phyloP scores from a whole-genome alignment of 352 stramenopile genomes.

The Peronospora farinosa region DNA sequence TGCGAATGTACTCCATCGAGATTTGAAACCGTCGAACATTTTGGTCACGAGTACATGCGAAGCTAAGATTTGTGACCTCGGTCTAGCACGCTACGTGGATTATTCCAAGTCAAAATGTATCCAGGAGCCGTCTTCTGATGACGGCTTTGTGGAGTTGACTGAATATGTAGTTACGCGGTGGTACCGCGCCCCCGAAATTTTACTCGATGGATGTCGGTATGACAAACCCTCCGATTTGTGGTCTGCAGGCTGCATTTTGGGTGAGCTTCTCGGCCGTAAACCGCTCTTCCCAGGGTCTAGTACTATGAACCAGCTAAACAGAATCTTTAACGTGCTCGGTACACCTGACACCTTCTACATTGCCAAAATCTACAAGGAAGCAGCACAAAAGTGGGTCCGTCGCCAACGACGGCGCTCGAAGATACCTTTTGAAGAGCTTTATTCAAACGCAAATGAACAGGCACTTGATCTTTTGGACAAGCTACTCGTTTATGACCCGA shows the following conservation, averaged over 20 bases:
- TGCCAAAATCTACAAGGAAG: slow-evolving; percentile 57
- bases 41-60: slow-evolving; percentile 96
- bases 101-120: slow-evolving; percentile 53
- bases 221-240: slow-evolving; percentile 73
- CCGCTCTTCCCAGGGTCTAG: slow-evolving; percentile 94
- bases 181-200: slow-evolving; percentile 86
- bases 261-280: slow-evolving; percentile 90
- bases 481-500: slow-evolving; percentile 59
- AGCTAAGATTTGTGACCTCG: slow-evolving; percentile 94
- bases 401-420: slow-evolving; percentile 43
- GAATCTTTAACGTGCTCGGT: slow-evolving; percentile 92
- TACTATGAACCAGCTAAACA: slow-evolving; percentile 96
- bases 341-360: slow-evolving; percentile 73
- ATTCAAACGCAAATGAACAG: slow-evolving; percentile 62
- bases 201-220: slow-evolving; percentile 85
- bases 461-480: slow-evolving; percentile 72
- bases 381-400: slow-evolving; percentile 64
- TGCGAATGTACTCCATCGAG: slow-evolving; percentile 93
- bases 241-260: slow-evolving; percentile 93
- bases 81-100: slow-evolving; percentile 79
- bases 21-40: slow-evolving; percentile 95
- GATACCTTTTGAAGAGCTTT: slow-evolving; percentile 71
- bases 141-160: slow-evolving; percentile 62
- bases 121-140: slow-evolving; percentile 13
- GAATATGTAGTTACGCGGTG: slow-evolving; percentile 77